A percentile compares a stretch with the other conserved stretches of the same genome.
phyloP scores from a whole-genome alignment of 768 basidiomycete species.

The Lactarius tabidus region DNA sequence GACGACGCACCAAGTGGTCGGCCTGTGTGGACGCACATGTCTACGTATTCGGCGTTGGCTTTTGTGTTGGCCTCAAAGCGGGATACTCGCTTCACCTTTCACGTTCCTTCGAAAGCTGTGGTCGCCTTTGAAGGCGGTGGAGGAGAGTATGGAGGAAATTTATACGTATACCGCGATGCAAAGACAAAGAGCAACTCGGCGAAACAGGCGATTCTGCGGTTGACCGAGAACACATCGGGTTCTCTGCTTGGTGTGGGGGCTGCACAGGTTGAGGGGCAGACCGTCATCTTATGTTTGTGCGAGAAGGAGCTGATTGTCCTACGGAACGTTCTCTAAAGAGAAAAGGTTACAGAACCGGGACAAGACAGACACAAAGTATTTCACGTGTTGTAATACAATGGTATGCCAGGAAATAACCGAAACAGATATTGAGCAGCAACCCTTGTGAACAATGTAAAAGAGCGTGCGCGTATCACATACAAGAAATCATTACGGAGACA shows the following conservation, averaged over 20 bases:
- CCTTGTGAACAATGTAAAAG: conserved; percentile 23
- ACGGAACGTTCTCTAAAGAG: conserved; percentile 33
- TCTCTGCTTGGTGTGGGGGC: conserved; percentile 73
- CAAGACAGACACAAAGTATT: conserved; percentile 23
- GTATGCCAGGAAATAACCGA: conserved; percentile 21
- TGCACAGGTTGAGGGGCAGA: conserved; percentile 35
- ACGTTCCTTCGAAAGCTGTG: conserved; percentile 52
- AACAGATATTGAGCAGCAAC: conserved; percentile 22
- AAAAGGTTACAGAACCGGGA: conserved; percentile 3
- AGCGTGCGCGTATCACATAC: conserved; percentile 21
- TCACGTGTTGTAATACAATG: conserved; percentile 26
- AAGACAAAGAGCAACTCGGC: conserved; percentile 53
- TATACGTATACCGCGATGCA: conserved; percentile 76
- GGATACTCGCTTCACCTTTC: conserved; percentile 84
- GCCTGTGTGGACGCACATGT: conserved; percentile 63
- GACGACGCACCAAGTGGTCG: conserved; percentile 23
- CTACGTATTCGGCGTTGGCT: conserved; percentile 86
- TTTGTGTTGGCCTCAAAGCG: conserved; percentile 94
- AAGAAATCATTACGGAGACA: conserved; percentile 25
- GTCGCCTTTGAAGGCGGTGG: conserved; percentile 83
- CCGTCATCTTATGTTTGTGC: conserved; percentile 62
- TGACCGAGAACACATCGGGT: conserved; percentile 66
- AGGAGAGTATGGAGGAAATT: conserved; percentile 66
- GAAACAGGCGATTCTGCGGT: conserved; percentile 76
- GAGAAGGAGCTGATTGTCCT: conserved; percentile 72